phyloP scores from a whole-genome alignment of 345 rosid genomes.

The Citrus hindsii region DNA sequence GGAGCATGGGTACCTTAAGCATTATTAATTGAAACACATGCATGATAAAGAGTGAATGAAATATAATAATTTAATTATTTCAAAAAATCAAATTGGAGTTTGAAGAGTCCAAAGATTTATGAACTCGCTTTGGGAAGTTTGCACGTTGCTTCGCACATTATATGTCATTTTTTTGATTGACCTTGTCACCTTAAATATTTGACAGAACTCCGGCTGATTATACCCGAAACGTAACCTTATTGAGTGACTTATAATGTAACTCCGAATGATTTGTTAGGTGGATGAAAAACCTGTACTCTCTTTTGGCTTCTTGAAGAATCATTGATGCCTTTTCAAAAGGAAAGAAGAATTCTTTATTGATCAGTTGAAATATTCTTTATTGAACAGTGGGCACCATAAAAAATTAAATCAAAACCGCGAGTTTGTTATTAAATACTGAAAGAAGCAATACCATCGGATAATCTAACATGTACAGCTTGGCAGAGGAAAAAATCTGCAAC shows the following conservation, averaged over 20 bases:
- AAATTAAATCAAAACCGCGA: too few relatives aligned
- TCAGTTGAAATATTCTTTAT: too few relatives aligned
- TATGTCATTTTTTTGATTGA: not conserved
- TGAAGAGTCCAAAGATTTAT: not conserved
- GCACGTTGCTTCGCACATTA: too few relatives aligned
- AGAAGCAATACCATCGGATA: not conserved
- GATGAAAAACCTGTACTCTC: not conserved
- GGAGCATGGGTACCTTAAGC: too few relatives aligned
- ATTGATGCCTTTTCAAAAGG: not conserved
- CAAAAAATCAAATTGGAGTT: not conserved
- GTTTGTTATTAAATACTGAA: not conserved
- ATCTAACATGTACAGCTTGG: not conserved
- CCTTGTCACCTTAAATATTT: not conserved
- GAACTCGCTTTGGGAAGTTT: not conserved
- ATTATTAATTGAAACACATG: too few relatives aligned
- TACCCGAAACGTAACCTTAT: not conserved
- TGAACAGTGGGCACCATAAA: too few relatives aligned
- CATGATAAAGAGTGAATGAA: too few relatives aligned
- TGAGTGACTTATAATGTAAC: not conserved
- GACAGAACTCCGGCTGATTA: not conserved
- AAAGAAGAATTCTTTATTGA: not conserved
- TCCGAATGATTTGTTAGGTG: not conserved
- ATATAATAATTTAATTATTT: too few relatives aligned
- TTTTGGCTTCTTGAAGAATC: not conserved
- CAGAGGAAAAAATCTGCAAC: not conserved